Evolutionary conservation across 208 protist species (phyloP).

Genomic region (Strigomonas galati): DNA sequence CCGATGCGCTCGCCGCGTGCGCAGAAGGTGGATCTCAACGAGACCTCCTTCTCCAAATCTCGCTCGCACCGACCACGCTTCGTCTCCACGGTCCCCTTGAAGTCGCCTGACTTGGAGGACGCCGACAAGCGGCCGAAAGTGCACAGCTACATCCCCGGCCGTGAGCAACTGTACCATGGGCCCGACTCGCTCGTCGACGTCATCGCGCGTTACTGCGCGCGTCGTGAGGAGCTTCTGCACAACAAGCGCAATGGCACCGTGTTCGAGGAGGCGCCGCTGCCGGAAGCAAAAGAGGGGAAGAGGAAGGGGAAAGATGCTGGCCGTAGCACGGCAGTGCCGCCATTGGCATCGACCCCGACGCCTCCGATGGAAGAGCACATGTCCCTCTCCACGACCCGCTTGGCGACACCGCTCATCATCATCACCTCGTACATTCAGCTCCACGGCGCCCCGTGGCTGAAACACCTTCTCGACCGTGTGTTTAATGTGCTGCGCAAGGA

Average conservation of each 20-base stretch:
- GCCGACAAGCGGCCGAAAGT: constrained; percentile 3
- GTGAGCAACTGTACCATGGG: constrained; percentile 28
- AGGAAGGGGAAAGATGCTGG: background rate
- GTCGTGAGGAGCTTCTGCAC: constrained; percentile 17
- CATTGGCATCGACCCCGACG: no score
- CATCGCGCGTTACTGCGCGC: constrained; percentile 38
- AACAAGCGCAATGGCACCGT: constrained; percentile 8
- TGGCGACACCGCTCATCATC: constrained; percentile 65
- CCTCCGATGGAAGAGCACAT: background rate
- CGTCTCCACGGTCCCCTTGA: background rate
- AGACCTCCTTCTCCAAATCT: background rate
- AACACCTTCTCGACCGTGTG: constrained; percentile 59
- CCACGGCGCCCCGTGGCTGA: constrained; percentile 80
- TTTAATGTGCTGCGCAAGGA: constrained; percentile 78
- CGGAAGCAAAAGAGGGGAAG: background rate
- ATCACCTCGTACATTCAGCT: constrained; percentile 78
- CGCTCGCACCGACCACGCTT: background rate
- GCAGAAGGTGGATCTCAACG: background rate
- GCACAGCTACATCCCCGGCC: constrained; percentile 33
- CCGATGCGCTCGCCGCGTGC: no score
- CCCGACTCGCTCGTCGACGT: constrained; percentile 48
- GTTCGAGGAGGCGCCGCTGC: background rate
- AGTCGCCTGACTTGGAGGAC: background rate
- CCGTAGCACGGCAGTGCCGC: no score
- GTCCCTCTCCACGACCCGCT: constrained; percentile 31